Evolutionary conservation across 768 basidiomycete species (phyloP).

Genomic region (Naganishia antarctica): DNA sequence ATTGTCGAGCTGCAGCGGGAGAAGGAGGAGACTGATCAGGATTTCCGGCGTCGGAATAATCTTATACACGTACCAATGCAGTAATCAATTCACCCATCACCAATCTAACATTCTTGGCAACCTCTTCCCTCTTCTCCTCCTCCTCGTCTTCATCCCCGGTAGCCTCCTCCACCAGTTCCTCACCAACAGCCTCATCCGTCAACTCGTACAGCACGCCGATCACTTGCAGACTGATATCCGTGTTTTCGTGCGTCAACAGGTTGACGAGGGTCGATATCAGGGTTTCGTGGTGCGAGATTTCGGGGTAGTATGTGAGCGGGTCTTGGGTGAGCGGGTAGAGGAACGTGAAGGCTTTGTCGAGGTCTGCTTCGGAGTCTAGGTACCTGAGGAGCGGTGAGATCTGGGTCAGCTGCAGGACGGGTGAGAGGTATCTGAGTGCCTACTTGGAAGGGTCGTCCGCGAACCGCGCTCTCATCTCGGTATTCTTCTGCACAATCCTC

Average conservation of each 20-base stretch:
- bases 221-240: constrained; percentile 93
- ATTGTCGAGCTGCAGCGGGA: constrained; percentile 62
- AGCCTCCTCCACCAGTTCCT: constrained; percentile 59
- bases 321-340: constrained; percentile 83
- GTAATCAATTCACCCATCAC: constrained; percentile 63
- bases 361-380: constrained; percentile 96
- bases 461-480: constrained; percentile 92
- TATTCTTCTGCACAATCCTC: constrained; percentile 85
- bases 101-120: constrained; percentile 62
- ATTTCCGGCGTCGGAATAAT: no score
- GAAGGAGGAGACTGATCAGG: no score
- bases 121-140: constrained; percentile 56
- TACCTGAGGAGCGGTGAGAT: no score
- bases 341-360: constrained; percentile 78
- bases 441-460: constrained; percentile 88
- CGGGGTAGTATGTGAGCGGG: constrained; percentile 77
- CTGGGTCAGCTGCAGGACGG: not conserved
- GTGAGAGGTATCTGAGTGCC: constrained; percentile 29
- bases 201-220: constrained; percentile 88
- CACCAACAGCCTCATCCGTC: constrained; percentile 91
- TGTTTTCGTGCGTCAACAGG: constrained; percentile 89
- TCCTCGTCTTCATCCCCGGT: constrained; percentile 53
- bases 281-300: constrained; percentile 72
- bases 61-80: constrained; percentile 65
- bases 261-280: constrained; percentile 66